Conservation (phyloP, 768 basidiomycete species). For the Tephrocybe rancida region DNA sequence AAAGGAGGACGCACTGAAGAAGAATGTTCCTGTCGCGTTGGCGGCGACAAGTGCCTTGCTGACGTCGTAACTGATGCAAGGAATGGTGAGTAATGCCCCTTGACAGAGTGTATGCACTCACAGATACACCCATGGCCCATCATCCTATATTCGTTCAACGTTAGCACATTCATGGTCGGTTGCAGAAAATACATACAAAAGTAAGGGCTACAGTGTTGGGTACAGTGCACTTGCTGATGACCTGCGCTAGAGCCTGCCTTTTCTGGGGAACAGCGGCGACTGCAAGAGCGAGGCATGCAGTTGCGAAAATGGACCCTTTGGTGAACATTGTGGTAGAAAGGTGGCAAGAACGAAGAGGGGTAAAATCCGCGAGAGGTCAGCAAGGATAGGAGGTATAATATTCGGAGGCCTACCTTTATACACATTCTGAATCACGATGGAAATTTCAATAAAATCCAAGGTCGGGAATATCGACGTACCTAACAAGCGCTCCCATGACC, state of each 20-base stretch:
- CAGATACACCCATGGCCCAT: conserved; percentile 24
- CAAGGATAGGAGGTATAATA: conserved; percentile 1
- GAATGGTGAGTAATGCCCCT: background rate
- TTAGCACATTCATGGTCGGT: no score
- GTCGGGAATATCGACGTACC: conserved; percentile 5
- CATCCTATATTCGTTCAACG: conserved; percentile 15
- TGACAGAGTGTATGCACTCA: background rate
- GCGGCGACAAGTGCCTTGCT: conserved; percentile 34
- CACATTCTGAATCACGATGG: background rate
- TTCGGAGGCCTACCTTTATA: conserved; percentile 6
- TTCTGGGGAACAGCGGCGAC: conserved; percentile 18
- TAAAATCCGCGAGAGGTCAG: conserved; percentile 4
- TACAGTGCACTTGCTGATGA: conserved; percentile 22
- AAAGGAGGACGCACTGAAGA: conserved; percentile 37
- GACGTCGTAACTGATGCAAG: conserved; percentile 31
- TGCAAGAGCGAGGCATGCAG: conserved; percentile 11
- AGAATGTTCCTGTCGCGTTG: conserved; percentile 44
- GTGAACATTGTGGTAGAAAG: conserved; percentile 12
- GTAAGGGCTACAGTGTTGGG: conserved; percentile 27
- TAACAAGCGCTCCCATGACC: conserved; percentile 11
- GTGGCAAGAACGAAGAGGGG: background rate
- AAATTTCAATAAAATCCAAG: background rate
- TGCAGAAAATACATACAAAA: conserved; percentile 23
- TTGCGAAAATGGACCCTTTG: conserved; percentile 9
- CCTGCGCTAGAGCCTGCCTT: conserved; percentile 20